Evolutionary conservation across 192 early-diverging fungal genomes (phyloP).

Genomic region (Podila verticillata): DNA sequence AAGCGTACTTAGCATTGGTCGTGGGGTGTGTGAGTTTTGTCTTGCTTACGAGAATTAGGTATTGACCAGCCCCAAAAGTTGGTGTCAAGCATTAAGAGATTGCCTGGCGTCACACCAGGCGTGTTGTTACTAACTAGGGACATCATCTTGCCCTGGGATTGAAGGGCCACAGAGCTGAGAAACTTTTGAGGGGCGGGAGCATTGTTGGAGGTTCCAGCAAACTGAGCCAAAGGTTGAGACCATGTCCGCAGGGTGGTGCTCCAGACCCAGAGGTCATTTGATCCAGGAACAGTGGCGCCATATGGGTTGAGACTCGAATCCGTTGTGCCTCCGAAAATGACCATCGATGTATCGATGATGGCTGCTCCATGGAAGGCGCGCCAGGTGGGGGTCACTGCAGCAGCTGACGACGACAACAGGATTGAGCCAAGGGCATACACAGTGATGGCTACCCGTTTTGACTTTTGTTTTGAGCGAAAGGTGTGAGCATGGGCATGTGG

Average conservation of each 20-base stretch:
- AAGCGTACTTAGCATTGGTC: conserved; percentile 3
- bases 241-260: conserved; percentile 53
- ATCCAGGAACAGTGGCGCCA: conserved; percentile 30
- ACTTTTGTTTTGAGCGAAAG: neutral
- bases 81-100: conserved; percentile 53
- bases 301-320: conserved; percentile 38
- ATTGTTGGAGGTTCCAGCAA: conserved; percentile 9
- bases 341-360: conserved; percentile 50
- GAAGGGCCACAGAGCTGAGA: conserved; percentile 40
- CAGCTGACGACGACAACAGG: neutral
- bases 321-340: conserved; percentile 59
- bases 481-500: neutral
- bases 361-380: conserved; percentile 48
- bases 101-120: conserved; percentile 10
- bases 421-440: neutral
- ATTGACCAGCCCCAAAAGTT: conserved; percentile 57
- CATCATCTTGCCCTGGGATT: conserved; percentile 55
- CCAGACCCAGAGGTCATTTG: conserved; percentile 59
- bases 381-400: conserved; percentile 35
- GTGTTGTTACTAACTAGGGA: conserved; percentile 57
- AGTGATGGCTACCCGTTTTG: neutral
- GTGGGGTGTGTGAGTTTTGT: neutral
- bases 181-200: conserved; percentile 51
- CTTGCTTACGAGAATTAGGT: conserved; percentile 55
- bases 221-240: conserved; percentile 52